Evolutionary conservation across 2,329 filamentous ascomycete genomes (phyloP), one percentile per base, ranked within the genome.

Genomic region (Capronia epimyces): DNA sequence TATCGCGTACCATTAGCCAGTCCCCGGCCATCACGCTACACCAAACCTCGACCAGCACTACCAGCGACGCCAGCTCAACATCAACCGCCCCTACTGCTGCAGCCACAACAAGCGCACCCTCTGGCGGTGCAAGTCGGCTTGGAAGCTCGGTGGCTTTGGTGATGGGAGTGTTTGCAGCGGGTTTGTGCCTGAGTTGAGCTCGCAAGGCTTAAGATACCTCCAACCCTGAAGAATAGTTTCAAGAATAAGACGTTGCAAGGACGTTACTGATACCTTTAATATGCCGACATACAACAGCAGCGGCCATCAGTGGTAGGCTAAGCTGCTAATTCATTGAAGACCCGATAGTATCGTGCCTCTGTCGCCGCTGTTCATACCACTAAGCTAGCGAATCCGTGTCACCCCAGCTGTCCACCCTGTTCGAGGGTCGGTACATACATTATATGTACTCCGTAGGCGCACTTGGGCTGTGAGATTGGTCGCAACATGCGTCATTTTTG

Each of bases 91-190:
- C 52, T 24, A 51, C 62, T n/a, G 50, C 56, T 16, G 43, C 55
- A 29, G 53, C 58, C 9, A 56, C 56, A 16, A 53, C 60, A 10
- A 53, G 43, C 16, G 50, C 53, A 21, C 52, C 60, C 9, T 59
- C 54, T 31, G 62, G 58, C 15, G 55, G 50, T 36, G 64, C 64
- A 15, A 62, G 58, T 20, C 55, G 62, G 12, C 50, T 66, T 6
- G 60, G 62, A 3, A 66, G 61, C 54, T 64, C 68, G 5, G 55
- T 64, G 18, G 63, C 64, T 5, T 52, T 69, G 13, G 52, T 64
- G 8, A 49, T 68, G 37, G 63, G 64, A n/a, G 64, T 63, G 1
- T 55, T 66, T n/a, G 66, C 62, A 21, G 61, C 67, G 5, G 56
- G 69, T 36, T 58, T 63, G 39, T 66, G 65, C 49, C 52, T 69